phyloP scores from a whole-genome alignment of 176 grass and related monocot species.

The Coix lacrymajobi region DNA sequence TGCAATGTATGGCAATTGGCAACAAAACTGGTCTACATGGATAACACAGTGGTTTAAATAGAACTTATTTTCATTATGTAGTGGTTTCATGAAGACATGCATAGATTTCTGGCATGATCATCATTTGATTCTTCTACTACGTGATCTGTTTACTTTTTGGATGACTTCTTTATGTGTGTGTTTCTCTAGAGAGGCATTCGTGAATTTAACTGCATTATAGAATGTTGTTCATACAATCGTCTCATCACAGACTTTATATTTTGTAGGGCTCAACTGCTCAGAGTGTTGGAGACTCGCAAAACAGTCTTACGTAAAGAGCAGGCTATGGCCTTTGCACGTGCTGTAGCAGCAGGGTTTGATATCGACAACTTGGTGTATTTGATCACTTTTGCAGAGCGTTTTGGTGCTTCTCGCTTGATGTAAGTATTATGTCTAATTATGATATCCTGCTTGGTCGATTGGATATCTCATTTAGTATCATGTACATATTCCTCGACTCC shows the following conservation, averaged over 20 bases:
- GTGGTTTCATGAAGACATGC: not conserved
- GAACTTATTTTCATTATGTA: not conserved
- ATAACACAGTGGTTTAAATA: not conserved
- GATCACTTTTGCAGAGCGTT: conserved; percentile 68
- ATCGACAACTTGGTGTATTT: conserved; percentile 67
- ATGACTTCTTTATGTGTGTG: conserved; percentile 1
- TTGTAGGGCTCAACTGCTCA: conserved; percentile 82
- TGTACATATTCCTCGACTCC: not conserved
- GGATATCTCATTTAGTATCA: not conserved
- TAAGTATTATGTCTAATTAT: conserved; percentile 34
- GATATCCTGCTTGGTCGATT: not conserved
- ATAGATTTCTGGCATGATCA: not conserved
- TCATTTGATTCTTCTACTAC: not conserved
- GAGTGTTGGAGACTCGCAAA: conserved; percentile 84
- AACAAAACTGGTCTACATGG: conserved; percentile 6
- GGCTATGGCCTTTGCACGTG: conserved; percentile 97
- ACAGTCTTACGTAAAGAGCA: conserved; percentile 88
- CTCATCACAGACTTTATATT: not conserved
- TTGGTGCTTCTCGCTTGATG: conserved; percentile 88
- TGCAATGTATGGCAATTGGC: not conserved
- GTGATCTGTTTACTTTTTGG: not conserved
- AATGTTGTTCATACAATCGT: not conserved
- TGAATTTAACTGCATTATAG: not conserved
- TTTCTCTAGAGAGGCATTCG: not conserved
- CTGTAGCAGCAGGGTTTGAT: conserved; percentile 89